Conservation (phyloP, 352 stramenopile genomes). For the Pythium oligandrum region DNA sequence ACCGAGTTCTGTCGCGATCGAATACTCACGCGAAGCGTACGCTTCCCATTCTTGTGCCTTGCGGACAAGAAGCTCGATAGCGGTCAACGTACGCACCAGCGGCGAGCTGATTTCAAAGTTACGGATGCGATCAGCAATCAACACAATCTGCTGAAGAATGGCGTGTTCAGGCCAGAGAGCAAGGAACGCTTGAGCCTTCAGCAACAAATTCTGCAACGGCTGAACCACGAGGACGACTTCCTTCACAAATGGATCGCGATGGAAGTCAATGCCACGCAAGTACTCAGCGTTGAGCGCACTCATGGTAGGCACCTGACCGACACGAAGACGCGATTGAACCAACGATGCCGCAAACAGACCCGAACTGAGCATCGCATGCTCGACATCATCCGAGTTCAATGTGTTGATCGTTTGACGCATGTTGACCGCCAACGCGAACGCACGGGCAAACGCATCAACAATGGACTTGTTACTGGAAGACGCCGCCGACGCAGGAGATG, state of each 20-base stretch:
- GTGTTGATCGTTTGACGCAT: slow-evolving; percentile 67
- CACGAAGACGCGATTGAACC: slow-evolving; percentile 62
- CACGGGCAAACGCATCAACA: slow-evolving; percentile 58
- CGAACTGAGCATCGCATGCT: slow-evolving; percentile 47
- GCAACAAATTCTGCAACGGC: slow-evolving; percentile 87
- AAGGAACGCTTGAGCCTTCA: slow-evolving; percentile 89
- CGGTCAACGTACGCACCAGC: slow-evolving; percentile 90
- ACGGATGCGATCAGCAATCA: slow-evolving; percentile 85
- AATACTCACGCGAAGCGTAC: slow-evolving; percentile 90
- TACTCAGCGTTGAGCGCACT: slow-evolving; percentile 68
- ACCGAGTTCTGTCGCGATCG: slow-evolving; percentile 87
- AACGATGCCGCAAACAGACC: slow-evolving; percentile 61
- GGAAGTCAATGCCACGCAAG: slow-evolving; percentile 89
- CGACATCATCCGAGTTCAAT: slow-evolving; percentile 31
- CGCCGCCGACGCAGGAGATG: slow-evolving; percentile 9
- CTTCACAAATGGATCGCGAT: slow-evolving; percentile 90
- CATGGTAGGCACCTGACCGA: slow-evolving; percentile 45
- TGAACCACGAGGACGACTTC: slow-evolving; percentile 88
- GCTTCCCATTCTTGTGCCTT: slow-evolving; percentile 99
- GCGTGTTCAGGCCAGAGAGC: slow-evolving; percentile 95
- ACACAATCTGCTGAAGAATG: slow-evolving; percentile 93
- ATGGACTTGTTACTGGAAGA: slow-evolving; percentile 25
- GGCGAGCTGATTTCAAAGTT: slow-evolving; percentile 86
- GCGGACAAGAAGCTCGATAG: slow-evolving; percentile 94
- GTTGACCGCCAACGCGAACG: slow-evolving; percentile 63